Conservation (phyloP, 768 basidiomycete genomes). For the Amanita muscaria region DNA sequence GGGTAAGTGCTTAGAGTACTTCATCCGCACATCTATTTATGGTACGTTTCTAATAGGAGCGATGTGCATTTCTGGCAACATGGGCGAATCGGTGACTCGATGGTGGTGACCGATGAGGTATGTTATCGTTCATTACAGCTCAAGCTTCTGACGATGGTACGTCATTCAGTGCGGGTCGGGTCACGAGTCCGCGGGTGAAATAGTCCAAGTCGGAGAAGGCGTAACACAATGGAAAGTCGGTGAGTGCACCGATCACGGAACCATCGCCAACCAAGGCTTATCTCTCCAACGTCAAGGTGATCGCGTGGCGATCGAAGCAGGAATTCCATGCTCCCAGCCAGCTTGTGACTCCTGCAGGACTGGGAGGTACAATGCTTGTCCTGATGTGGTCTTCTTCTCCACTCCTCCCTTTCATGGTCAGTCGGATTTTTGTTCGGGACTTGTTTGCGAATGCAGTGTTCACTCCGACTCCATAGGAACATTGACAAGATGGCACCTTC, state of each 20-base stretch:
- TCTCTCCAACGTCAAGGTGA: constrained; percentile 32
- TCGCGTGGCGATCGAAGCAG: constrained; percentile 61
- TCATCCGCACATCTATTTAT: no score
- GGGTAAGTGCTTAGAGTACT: constrained; percentile 50
- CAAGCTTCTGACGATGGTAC: no score
- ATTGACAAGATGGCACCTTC: constrained; percentile 56
- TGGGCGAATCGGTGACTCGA: constrained; percentile 58
- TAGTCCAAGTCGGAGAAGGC: constrained; percentile 56
- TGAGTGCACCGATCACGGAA: constrained; percentile 15
- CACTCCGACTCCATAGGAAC: no score
- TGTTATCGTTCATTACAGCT: no score
- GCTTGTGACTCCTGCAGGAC: constrained; percentile 53
- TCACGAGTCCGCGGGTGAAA: constrained; percentile 63
- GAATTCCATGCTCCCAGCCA: constrained; percentile 58
- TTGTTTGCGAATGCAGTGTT: background rate
- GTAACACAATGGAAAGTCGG: constrained; percentile 58
- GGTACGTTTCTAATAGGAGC: constrained; percentile 31
- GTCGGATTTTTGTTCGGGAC: background rate
- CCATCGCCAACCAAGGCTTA: background rate
- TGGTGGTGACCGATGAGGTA: constrained; percentile 63
- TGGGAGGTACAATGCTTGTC: constrained; percentile 60
- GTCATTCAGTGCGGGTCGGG: constrained; percentile 69
- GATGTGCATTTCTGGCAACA: constrained; percentile 72
- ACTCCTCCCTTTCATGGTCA: constrained; percentile 61
- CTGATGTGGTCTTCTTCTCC: constrained; percentile 56